Evolutionary conservation across 2,329 filamentous ascomycete species (phyloP), one percentile per base, ranked within the genome.

Genomic region (Calonectria pauciramosa): DNA sequence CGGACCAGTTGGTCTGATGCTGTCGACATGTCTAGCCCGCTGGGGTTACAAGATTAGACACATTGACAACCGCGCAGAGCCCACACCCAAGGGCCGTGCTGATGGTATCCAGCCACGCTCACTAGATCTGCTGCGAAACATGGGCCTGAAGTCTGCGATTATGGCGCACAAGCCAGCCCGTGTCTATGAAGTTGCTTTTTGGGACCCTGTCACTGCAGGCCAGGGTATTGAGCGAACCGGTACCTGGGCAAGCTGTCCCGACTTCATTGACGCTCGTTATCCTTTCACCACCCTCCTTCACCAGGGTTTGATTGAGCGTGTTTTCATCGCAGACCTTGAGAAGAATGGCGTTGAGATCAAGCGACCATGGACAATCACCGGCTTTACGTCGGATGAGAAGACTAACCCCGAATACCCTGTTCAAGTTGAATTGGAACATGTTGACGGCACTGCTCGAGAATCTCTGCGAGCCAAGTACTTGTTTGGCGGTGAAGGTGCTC

Each of bases 1-100:
- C 71, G 96, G 96, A 20, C 96, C 96, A 5, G 95, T 96, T 51
- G 96, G 96, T 70, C 91, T 98, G 72, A 93, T 97, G 86, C 90
- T 98, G 30, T 97, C 95, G 11, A 96, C 96, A 36, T 96, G 94
- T 83, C 90, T 98, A 75, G 94, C 95, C 75, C 90, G 96, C 87
- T 98, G 96, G 95, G 96, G 96, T 26, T 98, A 98, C 89, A 95
- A 92, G 84, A 95, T 98, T 85, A 98, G 96, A 88, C 95, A 98
- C 86, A 95, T 98, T 82, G 96, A 98, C 86, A 98, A 97, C 86
- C 91, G 96, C 73, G 89, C 95, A 2, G 94, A 96, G 81, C 96
- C 96, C 20, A 98, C 96, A 16, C 82, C 92, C 3, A 98, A 95
- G 26, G 96, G 96, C 68, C 94, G 96, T 77, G 96, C 96, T 71